A percentile compares a stretch with the other conserved stretches of the same genome.
phyloP scores from a whole-genome alignment of 805 yeast species.

The Ogataea paradorogensis region DNA sequence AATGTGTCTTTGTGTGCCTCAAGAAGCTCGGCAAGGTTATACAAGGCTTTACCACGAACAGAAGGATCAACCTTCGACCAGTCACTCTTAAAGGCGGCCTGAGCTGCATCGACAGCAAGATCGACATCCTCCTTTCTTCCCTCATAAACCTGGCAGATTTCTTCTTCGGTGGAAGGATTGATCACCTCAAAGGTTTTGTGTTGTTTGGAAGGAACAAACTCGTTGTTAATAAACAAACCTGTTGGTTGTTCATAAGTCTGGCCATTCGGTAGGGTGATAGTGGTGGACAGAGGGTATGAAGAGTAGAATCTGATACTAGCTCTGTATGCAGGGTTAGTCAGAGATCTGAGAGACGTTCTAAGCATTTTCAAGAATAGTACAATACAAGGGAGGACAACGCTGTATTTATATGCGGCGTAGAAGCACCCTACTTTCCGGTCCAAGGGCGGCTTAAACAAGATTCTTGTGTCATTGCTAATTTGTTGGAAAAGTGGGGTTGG shows the following conservation, averaged over 20 bases:
- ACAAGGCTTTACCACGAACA: slow-evolving; percentile 49
- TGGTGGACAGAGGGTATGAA: slow-evolving; percentile 34
- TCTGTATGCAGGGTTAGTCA: slow-evolving; percentile 13
- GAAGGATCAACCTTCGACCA: slow-evolving; percentile 64
- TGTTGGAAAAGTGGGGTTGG: slow-evolving; percentile 12
- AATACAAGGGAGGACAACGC: background rate
- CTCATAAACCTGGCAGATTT: slow-evolving; percentile 48
- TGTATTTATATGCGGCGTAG: slow-evolving; percentile 4
- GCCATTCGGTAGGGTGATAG: slow-evolving; percentile 68
- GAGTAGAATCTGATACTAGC: slow-evolving; percentile 24
- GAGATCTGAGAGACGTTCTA: slow-evolving; percentile 18
- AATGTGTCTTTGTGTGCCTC: slow-evolving; percentile 62
- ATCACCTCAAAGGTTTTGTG: slow-evolving; percentile 51
- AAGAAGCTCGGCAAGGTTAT: slow-evolving; percentile 65
- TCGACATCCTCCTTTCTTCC: slow-evolving; percentile 65
- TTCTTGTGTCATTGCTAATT: slow-evolving; percentile 4
- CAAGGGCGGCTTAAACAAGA: slow-evolving; percentile 4
- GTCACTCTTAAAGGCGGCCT: slow-evolving; percentile 49
- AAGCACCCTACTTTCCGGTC: slow-evolving; percentile 3
- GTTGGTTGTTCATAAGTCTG: slow-evolving; percentile 54
- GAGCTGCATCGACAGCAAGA: slow-evolving; percentile 65
- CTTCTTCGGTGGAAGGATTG: slow-evolving; percentile 53
- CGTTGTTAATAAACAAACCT: slow-evolving; percentile 58
- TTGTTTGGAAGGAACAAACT: slow-evolving; percentile 47
- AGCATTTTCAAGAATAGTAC: slow-evolving; percentile 15